phyloP scores from a whole-genome alignment of 495 filamentous ascomycete genomes.

The Lasiosphaeria miniovina region DNA sequence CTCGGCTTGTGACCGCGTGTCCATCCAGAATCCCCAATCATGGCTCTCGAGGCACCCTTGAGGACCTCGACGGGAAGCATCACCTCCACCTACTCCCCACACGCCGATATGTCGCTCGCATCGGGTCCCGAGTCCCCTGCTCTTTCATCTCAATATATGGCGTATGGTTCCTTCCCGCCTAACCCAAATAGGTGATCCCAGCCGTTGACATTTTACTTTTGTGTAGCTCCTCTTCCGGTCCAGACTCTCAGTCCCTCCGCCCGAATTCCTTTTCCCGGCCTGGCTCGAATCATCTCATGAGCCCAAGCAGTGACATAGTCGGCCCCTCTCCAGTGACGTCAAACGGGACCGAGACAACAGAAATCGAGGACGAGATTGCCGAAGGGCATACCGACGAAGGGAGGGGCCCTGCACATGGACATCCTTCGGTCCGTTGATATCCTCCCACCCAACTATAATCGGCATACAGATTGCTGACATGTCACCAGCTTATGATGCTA shows the following conservation, averaged over 20 bases:
- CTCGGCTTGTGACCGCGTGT: constrained; percentile 8
- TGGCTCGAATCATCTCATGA: constrained; percentile 39
- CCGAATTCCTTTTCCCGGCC: constrained; percentile 40
- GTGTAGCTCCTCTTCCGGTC: constrained; percentile 37
- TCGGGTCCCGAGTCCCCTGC: constrained; percentile 53
- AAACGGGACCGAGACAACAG: constrained; percentile 66
- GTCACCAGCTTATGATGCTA: constrained; percentile 52
- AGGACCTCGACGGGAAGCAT: constrained; percentile 52
- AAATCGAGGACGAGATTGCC: constrained; percentile 68
- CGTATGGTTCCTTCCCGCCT: constrained; percentile 31
- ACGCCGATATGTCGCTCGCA: constrained; percentile 55
- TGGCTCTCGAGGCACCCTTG: constrained; percentile 60
- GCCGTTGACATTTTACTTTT: constrained; percentile 18
- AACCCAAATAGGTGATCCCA: neutral
- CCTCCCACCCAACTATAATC: constrained; percentile 9
- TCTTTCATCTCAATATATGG: constrained; percentile 45
- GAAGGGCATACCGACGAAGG: constrained; percentile 38
- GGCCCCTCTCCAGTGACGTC: constrained; percentile 77
- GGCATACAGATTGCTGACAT: constrained; percentile 22
- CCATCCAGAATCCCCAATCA: constrained; percentile 26
- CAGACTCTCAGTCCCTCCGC: constrained; percentile 40
- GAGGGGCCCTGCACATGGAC: constrained; percentile 21
- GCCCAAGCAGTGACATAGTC: constrained; percentile 53
- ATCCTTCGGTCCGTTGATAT: constrained; percentile 35
- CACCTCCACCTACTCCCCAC: constrained; percentile 57